Conservation (phyloP, 2,329 filamentous ascomycete genomes). For the Diaporthe sp. region DNA sequence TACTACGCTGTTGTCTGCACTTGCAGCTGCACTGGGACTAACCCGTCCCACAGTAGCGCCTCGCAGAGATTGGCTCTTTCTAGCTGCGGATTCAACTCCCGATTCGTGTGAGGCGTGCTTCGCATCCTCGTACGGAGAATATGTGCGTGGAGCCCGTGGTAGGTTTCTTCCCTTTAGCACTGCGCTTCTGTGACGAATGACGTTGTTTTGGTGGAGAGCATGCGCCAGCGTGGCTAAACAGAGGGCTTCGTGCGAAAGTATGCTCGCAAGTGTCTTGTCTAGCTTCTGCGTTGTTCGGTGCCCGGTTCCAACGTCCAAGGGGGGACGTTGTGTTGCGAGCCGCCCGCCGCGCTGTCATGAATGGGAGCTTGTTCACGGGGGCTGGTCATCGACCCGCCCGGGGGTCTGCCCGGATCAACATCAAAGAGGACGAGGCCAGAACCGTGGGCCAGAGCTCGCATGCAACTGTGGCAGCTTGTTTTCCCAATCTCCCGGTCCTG, state of each 20-base stretch:
- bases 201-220: constrained; percentile 24
- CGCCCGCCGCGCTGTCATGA: constrained; percentile 5
- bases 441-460: constrained; percentile 9
- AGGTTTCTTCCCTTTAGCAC: background rate
- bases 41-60: background rate
- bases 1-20: constrained; percentile 5
- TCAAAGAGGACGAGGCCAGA: background rate
- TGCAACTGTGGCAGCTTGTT: constrained; percentile 12
- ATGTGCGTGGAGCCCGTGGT: background rate
- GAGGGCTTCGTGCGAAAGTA: constrained; percentile 15
- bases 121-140: constrained; percentile 19
- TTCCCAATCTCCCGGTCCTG: background rate
- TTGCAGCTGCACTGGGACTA: background rate
- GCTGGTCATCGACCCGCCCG: too few relatives aligned
- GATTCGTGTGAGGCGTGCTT: constrained; percentile 17
- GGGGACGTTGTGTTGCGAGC: constrained; percentile 10
- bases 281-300: constrained; percentile 25
- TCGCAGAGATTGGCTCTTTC: constrained; percentile 11
- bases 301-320: constrained; percentile 7
- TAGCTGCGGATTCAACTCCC: constrained; percentile 20
- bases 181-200: constrained; percentile 24
- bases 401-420: background rate
- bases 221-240: constrained; percentile 22
- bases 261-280: constrained; percentile 24
- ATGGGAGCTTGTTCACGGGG: background rate